phyloP scores from a whole-genome alignment of 176 grass and related monocot species.

The Zizania latifolia region DNA sequence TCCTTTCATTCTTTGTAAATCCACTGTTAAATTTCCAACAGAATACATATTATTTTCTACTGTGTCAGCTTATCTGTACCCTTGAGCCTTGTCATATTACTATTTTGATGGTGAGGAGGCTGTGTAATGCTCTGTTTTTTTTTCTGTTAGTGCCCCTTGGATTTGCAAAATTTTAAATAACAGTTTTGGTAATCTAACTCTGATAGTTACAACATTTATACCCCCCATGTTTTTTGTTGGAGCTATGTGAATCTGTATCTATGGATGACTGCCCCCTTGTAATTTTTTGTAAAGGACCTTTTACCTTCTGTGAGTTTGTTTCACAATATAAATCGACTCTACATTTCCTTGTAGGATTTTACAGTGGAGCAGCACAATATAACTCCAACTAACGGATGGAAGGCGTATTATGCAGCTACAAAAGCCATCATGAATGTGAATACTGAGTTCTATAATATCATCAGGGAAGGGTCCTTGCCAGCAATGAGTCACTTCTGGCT shows the following conservation, averaged over 20 bases:
- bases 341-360: conserved; percentile 65
- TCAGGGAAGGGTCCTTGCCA: conserved; percentile 78
- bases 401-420: conserved; percentile 92
- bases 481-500: conserved; percentile 89
- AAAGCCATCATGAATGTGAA: conserved; percentile 85
- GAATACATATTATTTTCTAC: neutral
- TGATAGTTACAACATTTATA: neutral
- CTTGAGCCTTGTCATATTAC: neutral
- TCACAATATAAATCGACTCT: conserved; percentile 11
- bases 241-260: neutral
- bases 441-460: conserved; percentile 84
- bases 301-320: neutral
- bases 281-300: neutral
- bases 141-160: neutral
- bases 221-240: neutral
- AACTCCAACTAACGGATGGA: conserved; percentile 85
- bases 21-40: neutral
- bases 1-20: neutral
- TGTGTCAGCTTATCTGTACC: neutral
- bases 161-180: conserved; percentile 9
- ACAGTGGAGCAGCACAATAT: conserved; percentile 68
- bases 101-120: neutral
- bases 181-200: neutral
- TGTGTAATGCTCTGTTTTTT: neutral
- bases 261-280: neutral